phyloP scores from a whole-genome alignment of 306 rosid genomes.

The Ziziphus jujuba region DNA sequence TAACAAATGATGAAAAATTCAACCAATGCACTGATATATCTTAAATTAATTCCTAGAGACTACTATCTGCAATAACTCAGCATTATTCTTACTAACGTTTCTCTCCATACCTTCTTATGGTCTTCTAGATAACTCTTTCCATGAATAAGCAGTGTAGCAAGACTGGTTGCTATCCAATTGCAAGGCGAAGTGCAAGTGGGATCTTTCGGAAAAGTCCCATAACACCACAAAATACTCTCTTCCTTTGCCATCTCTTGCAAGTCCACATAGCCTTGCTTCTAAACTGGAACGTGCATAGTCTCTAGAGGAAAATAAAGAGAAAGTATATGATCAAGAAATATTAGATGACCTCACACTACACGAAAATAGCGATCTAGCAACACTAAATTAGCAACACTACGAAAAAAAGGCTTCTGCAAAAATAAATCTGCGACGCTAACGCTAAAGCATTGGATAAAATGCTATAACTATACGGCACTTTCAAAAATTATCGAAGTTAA shows the following conservation, averaged over 20 bases:
- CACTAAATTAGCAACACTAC: too few relatives aligned
- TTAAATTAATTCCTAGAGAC: neutral
- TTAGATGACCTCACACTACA: neutral
- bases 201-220: slow-evolving; percentile 75
- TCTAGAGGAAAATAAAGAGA: too few relatives aligned
- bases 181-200: slow-evolving; percentile 53
- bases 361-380: too few relatives aligned
- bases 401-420: too few relatives aligned
- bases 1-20: too few relatives aligned
- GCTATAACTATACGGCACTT: too few relatives aligned
- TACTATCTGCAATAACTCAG: neutral
- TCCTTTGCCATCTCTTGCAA: slow-evolving; percentile 58
- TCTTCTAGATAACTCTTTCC: slow-evolving; percentile 69
- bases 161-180: slow-evolving; percentile 72
- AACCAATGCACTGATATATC: too few relatives aligned
- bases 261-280: slow-evolving; percentile 74
- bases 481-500: too few relatives aligned
- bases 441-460: too few relatives aligned
- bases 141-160: slow-evolving; percentile 76
- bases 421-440: too few relatives aligned
- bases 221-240: slow-evolving; percentile 40
- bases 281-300: slow-evolving; percentile 55
- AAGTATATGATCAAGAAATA: neutral
- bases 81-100: neutral
- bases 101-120: slow-evolving; percentile 50